These are phyloP conservation scores for Eucalyptus grandis DNA, from an alignment of 345 rosid species.

Conservation along the genomic window DNA sequence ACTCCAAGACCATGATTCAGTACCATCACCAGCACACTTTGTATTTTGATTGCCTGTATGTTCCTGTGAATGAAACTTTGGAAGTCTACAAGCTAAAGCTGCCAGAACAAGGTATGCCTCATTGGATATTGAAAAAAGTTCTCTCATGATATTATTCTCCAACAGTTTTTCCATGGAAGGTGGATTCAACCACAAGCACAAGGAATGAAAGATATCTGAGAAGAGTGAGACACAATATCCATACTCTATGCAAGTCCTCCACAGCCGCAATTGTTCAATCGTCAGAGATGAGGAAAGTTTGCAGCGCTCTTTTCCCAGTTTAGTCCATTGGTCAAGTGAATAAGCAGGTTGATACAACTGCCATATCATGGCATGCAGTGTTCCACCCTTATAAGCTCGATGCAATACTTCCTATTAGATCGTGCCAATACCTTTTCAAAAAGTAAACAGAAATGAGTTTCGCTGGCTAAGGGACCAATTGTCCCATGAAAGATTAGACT, in stretches of 20 bases:
- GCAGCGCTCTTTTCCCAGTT: slow-evolving; percentile 59
- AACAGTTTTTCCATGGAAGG: slow-evolving; percentile 55
- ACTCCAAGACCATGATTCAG: slow-evolving; percentile 73
- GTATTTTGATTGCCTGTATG: neutral
- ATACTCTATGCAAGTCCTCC: slow-evolving; percentile 64
- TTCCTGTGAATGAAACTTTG: slow-evolving; percentile 37
- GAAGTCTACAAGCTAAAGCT: slow-evolving; percentile 70
- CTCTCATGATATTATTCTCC: slow-evolving; percentile 40
- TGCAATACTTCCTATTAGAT: slow-evolving; percentile 48
- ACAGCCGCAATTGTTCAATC: slow-evolving; percentile 81
- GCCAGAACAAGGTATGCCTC: slow-evolving; percentile 72
- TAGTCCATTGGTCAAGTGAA: slow-evolving; percentile 65
- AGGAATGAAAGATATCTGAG: slow-evolving; percentile 61
- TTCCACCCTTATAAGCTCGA: slow-evolving; percentile 39
- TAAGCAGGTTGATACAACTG: slow-evolving; percentile 52
- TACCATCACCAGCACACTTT: slow-evolving; percentile 1
- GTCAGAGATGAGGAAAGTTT: slow-evolving; percentile 54
- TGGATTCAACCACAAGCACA: slow-evolving; percentile 81
- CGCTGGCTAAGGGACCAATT: neutral
- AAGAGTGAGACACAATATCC: slow-evolving; percentile 60
- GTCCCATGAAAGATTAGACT: neutral
- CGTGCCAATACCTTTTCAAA: slow-evolving; percentile 56
- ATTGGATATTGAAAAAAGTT: slow-evolving; percentile 52
- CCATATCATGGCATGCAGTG: slow-evolving; percentile 48
- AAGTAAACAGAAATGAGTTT: neutral